These are phyloP conservation scores for Fusarium piperis DNA, from an alignment of 2,329 filamentous ascomycete genomes.

Conservation along the genomic window DNA sequence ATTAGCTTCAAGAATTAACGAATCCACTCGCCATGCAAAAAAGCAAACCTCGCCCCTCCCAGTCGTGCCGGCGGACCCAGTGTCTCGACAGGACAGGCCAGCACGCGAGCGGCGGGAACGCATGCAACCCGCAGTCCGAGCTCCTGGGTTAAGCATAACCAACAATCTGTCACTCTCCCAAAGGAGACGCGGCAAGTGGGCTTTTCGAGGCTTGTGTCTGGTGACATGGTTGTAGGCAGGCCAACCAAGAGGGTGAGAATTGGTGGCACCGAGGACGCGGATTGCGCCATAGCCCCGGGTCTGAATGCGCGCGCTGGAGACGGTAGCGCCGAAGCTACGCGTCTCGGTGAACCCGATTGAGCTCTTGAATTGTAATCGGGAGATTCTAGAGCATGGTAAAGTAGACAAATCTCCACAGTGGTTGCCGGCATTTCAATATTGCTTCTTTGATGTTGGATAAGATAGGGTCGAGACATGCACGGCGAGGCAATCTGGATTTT, in stretches of 20 bases:
- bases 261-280: not conserved
- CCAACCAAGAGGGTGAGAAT: not conserved
- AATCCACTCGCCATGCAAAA: not conserved
- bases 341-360: not conserved
- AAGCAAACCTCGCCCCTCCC: not conserved
- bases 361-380: not conserved
- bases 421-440: not conserved
- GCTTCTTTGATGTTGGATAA: not conserved
- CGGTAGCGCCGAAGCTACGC: not conserved
- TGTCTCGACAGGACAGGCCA: not conserved
- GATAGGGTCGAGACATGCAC: not conserved
- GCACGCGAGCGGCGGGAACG: not conserved
- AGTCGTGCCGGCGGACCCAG: not conserved
- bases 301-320: not conserved
- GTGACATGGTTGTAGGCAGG: not conserved
- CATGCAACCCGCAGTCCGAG: not conserved
- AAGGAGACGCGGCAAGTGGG: not conserved
- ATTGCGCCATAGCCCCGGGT: constrained; percentile 2
- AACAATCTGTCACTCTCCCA: not conserved
- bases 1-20: not conserved
- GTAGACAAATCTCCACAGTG: not conserved
- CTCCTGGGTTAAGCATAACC: not conserved
- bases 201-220: not conserved
- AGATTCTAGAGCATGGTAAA: not conserved
- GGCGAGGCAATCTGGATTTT: not conserved